These are phyloP conservation scores for Davidsoniella eucalypti DNA, from an alignment of 2,329 filamentous ascomycete genomes.

Conservation along the genomic window DNA sequence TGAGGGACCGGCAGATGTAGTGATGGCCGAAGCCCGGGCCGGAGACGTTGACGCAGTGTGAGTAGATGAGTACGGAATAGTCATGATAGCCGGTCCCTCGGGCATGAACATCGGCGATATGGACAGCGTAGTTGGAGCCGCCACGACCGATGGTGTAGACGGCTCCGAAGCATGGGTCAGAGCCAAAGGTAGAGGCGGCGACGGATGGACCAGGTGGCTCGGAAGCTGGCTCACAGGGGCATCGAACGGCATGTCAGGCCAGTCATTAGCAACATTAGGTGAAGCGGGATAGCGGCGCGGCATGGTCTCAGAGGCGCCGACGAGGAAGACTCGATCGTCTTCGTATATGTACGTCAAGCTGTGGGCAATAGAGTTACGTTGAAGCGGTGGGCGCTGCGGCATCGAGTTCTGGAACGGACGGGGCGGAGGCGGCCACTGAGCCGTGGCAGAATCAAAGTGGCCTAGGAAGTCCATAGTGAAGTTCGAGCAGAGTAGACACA, in stretches of 20 bases:
- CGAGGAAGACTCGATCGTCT: too few species aligned
- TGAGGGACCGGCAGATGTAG: background rate
- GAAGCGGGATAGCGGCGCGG: background rate
- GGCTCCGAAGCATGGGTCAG: background rate
- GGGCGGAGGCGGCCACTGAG: conserved; percentile 6
- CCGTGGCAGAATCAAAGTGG: too few species aligned
- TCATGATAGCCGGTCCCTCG: background rate
- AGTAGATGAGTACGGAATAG: background rate
- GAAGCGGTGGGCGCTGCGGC: background rate
- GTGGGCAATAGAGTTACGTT: background rate
- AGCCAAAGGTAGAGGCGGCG: background rate
- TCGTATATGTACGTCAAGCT: too few species aligned
- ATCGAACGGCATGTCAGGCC: background rate
- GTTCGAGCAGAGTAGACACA: too few species aligned
- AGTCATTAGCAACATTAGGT: background rate
- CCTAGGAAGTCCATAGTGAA: too few species aligned
- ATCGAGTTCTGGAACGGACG: conserved; percentile 1
- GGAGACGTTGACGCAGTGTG: background rate
- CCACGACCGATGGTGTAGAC: background rate
- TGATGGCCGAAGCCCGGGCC: background rate
- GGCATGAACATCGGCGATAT: background rate
- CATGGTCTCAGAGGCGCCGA: conserved; percentile 1
- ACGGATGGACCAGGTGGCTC: background rate
- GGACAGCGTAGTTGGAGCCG: background rate
- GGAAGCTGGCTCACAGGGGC: too few species aligned